Evolutionary conservation across 179 eudicot genomes (phyloP).

Genomic region (Actinidia chinensis): DNA sequence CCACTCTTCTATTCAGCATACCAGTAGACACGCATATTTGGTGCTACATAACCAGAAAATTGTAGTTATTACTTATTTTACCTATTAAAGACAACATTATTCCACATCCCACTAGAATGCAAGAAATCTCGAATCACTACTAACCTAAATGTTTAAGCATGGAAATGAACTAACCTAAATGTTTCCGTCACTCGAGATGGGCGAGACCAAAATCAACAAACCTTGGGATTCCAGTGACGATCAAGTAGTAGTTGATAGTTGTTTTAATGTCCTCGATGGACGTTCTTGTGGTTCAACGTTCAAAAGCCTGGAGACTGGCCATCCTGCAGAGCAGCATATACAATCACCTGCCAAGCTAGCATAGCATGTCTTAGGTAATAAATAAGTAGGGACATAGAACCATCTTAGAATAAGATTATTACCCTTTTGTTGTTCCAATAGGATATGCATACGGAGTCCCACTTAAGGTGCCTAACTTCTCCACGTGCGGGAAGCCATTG

Average conservation of each 20-base stretch:
- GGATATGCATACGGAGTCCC: constrained; percentile 70
- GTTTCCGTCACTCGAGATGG: constrained; percentile 80
- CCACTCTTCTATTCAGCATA: constrained; percentile 71
- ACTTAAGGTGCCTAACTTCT: constrained; percentile 60
- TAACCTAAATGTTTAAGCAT: background rate
- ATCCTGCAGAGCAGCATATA: constrained; percentile 34
- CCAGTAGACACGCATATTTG: constrained; percentile 72
- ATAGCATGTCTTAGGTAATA: background rate
- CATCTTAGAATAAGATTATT: constrained; percentile 8
- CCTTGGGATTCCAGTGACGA: constrained; percentile 58
- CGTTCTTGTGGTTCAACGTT: constrained; percentile 80
- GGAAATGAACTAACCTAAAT: constrained; percentile 51
- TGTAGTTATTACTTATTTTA: background rate
- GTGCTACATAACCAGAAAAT: constrained; percentile 62
- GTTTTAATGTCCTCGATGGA: constrained; percentile 70
- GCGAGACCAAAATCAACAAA: constrained; percentile 78
- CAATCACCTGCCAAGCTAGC: background rate
- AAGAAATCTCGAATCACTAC: too few relatives aligned
- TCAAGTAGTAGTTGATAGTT: constrained; percentile 70
- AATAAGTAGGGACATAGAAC: background rate
- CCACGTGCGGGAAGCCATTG: constrained; percentile 79
- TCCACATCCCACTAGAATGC: background rate
- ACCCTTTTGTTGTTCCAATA: constrained; percentile 77
- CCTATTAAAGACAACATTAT: too few relatives aligned
- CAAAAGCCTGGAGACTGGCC: constrained; percentile 75